These are phyloP conservation scores for Pelargonium citronellum DNA, from an alignment of 441 rosid species.

Conservation along the genomic window DNA sequence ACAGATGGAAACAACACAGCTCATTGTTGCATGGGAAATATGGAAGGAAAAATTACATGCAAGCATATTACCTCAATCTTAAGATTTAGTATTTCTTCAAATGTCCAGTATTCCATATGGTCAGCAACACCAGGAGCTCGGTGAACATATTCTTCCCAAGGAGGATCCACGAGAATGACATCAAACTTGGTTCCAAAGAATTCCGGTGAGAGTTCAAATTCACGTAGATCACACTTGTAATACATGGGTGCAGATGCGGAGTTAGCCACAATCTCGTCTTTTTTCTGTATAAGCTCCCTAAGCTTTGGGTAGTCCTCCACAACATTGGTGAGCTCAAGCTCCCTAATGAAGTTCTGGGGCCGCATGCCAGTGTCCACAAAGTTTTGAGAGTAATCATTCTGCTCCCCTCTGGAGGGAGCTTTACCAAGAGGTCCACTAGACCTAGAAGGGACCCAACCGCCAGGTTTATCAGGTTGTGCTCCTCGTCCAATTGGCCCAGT, in stretches of 20 bases:
- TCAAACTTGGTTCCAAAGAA: slow-evolving; percentile 93
- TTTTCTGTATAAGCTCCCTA: slow-evolving; percentile 98
- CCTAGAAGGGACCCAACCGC: slow-evolving; percentile 88
- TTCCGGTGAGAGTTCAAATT: slow-evolving; percentile 86
- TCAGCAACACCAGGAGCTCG: slow-evolving; percentile 98
- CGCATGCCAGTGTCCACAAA: slow-evolving; percentile 99
- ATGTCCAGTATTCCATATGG: slow-evolving; percentile 95
- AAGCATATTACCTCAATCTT: slow-evolving; percentile 74
- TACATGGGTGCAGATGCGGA: slow-evolving; percentile 96
- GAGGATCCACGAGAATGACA: slow-evolving; percentile 95
- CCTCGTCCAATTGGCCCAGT: slow-evolving; percentile 68
- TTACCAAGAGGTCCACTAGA: slow-evolving; percentile 67
- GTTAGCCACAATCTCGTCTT: slow-evolving; percentile 90
- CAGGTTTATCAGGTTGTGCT: slow-evolving; percentile 63
- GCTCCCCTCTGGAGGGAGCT: slow-evolving; percentile 99
- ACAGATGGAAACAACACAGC: not conserved
- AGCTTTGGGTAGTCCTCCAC: slow-evolving; percentile 99
- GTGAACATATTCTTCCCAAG: slow-evolving; percentile 99
- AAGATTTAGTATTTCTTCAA: slow-evolving; percentile 84
- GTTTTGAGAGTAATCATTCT: slow-evolving; percentile 97
- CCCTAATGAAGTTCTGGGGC: slow-evolving; percentile 97
- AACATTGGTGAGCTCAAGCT: slow-evolving; percentile 92
- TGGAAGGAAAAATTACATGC: not conserved
- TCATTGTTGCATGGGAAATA: not conserved
- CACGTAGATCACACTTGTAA: slow-evolving; percentile 65